Base-by-base conservation (phyloP, 345 rosid genomes). In the Eutrema heterophyllum region DNA sequence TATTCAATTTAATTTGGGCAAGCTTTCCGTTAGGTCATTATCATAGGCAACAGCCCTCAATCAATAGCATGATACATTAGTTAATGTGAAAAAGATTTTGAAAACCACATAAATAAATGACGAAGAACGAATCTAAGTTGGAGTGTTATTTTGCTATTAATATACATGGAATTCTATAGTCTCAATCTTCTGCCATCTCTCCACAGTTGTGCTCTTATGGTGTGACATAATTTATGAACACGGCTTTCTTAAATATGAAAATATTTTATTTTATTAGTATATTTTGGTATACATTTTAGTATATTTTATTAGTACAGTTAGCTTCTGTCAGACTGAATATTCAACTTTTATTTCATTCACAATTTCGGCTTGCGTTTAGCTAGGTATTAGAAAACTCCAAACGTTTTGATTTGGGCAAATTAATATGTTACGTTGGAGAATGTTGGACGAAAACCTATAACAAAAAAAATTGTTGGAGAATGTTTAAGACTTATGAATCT, bases 1-100 rank as follows among this genome's bases (percentile, higher is more conserved):
- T 44, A 46, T 64, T 71, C 58, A 77, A 77, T 56, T 70, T 38
- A 64, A 50, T 71, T 66, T 57, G 67, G 61, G 49, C 39, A 59
- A 56, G 57, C 61, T 49, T 71, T 76, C 71, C 45, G 80, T 71
- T 57, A 9, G 35, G 80, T 77, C 80, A 65, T 65, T 71, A 67
- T 65, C 76, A 56, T 65, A 71, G 76, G 70, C 68, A 71, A 58
- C 77, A 44, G 21, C 58, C 29, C 57, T 58, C 68, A 51, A 71
- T 77, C 62, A 71, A 57, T 66, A 71, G 77, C 33, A 8, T 65
- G 64, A 57, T 71, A 57, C 44, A 59, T 71, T 24, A n/a, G n/a
- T n/a, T n/a, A 59, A 33, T 77, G 52, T 50, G n/a, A 9, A 24
- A 68, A 68, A 52, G 5, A 6, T 6, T 13, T 21, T 44, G 9